phyloP scores from a whole-genome alignment of 257 asterid species.

The Gentiana straminea region DNA sequence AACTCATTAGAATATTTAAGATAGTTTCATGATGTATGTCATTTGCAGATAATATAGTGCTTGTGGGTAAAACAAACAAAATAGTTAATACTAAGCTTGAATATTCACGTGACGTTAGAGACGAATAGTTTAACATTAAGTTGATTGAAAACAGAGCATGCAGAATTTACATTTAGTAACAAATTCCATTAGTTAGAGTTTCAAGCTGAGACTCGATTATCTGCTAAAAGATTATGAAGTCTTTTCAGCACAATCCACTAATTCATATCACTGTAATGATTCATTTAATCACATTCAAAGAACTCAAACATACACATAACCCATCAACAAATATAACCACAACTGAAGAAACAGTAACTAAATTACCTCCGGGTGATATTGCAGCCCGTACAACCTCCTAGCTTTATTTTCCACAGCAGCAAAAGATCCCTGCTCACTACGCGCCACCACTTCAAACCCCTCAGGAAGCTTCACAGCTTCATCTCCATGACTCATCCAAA shows the following conservation, averaged over 20 bases:
- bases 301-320: not conserved
- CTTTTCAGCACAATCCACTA: not conserved
- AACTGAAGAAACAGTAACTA: not conserved
- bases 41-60: too few relatives aligned
- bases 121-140: too few relatives aligned
- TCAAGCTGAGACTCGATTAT: too few relatives aligned
- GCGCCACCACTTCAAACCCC: constrained; percentile 77
- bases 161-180: too few relatives aligned
- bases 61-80: too few relatives aligned
- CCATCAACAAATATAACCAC: not conserved
- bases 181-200: too few relatives aligned
- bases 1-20: too few relatives aligned
- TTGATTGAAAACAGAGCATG: too few relatives aligned
- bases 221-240: too few relatives aligned
- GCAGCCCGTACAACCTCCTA: constrained; percentile 77
- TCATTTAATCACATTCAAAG: not conserved
- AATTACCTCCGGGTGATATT: constrained; percentile 95
- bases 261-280: not conserved
- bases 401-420: constrained; percentile 63
- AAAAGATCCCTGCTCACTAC: constrained; percentile 77
- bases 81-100: too few relatives aligned
- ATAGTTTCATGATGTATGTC: too few relatives aligned
- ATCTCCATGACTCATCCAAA: constrained; percentile 99
- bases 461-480: constrained; percentile 82
- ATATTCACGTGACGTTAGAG: too few relatives aligned